Conservation (phyloP, 148 eudicot genomes). For the Rhododendron ferrugineum region DNA sequence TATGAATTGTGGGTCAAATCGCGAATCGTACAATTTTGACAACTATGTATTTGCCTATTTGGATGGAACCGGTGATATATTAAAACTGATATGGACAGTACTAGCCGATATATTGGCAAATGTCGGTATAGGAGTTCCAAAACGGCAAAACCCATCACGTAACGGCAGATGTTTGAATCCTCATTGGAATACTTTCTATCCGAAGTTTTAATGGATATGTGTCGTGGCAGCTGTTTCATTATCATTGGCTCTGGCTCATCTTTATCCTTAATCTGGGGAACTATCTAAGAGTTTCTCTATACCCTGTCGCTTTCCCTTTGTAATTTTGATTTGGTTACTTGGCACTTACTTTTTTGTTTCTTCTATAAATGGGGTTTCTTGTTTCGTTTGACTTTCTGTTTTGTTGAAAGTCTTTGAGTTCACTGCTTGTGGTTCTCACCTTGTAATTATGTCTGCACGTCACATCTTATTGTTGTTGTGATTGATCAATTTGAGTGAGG, state of each 20-base stretch:
- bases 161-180: neutral
- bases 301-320: neutral
- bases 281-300: neutral
- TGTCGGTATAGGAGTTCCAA: neutral
- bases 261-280: neutral
- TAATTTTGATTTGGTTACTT: neutral
- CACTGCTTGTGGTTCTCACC: neutral
- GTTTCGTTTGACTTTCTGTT: neutral
- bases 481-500: neutral
- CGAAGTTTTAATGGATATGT: neutral
- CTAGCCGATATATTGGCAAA: neutral
- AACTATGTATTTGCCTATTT: neutral
- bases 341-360: neutral
- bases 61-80: neutral
- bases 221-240: neutral
- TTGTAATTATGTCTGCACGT: neutral
- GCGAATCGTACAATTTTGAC: neutral
- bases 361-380: neutral
- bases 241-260: neutral
- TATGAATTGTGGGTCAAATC: neutral
- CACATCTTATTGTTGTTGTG: neutral
- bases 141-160: neutral
- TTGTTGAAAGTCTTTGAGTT: neutral
- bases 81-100: neutral
- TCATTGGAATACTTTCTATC: neutral